A percentile compares a stretch with the other conserved stretches of the same genome.
phyloP scores from a whole-genome alignment of 2,329 filamentous ascomycete genomes.

The Lasiodiplodia citricola region DNA sequence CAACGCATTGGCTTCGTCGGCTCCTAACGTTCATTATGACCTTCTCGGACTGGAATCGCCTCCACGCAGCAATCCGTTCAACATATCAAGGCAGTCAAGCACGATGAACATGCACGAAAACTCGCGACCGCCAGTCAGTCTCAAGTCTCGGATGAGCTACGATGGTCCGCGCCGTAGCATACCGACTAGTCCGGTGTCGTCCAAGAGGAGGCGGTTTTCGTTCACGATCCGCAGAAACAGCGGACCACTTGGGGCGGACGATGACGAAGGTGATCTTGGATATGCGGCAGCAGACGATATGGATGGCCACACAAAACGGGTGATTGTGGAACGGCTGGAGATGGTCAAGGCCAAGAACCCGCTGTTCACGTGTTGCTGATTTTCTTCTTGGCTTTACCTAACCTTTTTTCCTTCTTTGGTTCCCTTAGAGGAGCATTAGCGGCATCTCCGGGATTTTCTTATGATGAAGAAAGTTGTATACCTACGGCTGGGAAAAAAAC shows the following conservation, averaged over 20 bases:
- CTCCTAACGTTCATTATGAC: conserved; percentile 58
- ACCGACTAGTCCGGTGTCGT: conserved; percentile 35
- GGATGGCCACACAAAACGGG: conserved; percentile 88
- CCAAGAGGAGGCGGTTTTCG: conserved; percentile 50
- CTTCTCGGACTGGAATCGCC: conserved; percentile 69
- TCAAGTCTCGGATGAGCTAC: conserved; percentile 48
- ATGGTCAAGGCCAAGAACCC: conserved; percentile 94
- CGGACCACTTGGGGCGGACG: conserved; percentile 60
- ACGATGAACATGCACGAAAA: conserved; percentile 43
- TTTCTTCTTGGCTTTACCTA: not conserved
- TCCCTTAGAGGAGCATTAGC: conserved; percentile 10
- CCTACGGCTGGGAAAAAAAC: conserved; percentile 9
- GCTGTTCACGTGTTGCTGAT: conserved; percentile 94
- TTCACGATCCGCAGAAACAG: conserved; percentile 43
- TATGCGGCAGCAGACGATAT: conserved; percentile 94
- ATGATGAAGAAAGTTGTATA: conserved; percentile 15
- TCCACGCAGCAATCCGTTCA: conserved; percentile 51
- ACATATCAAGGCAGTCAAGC: conserved; percentile 53
- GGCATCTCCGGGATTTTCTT: not conserved
- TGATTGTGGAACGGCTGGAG: conserved; percentile 95
- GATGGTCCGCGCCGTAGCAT: conserved; percentile 43
- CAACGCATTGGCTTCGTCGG: conserved; percentile 63
- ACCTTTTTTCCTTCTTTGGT: not conserved
- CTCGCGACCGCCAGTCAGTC: conserved; percentile 34
- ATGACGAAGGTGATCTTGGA: conserved; percentile 88